A percentile compares a stretch with the other conserved stretches of the same genome.
phyloP scores from a whole-genome alignment of 257 asterid species.

The Przewalskia tangutica region DNA sequence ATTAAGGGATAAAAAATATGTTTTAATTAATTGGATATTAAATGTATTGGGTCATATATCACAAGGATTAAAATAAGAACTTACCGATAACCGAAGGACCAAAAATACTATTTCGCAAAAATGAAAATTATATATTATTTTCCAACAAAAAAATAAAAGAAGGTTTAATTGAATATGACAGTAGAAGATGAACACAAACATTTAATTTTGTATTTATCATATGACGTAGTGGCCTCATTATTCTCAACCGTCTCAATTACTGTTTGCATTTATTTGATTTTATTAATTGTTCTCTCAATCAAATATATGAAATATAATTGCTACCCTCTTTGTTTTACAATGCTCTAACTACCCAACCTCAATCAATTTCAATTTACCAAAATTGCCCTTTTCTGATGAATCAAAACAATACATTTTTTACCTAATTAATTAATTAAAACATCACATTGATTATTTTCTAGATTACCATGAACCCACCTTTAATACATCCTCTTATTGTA shows the following conservation, averaged over 20 bases:
- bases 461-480: neutral
- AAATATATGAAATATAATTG: constrained; percentile 14
- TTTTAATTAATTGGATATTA: too few relatives aligned
- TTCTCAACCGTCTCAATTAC: constrained; percentile 90
- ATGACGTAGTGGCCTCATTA: constrained; percentile 62
- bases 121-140: neutral
- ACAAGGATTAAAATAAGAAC: neutral
- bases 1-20: neutral
- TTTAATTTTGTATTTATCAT: constrained; percentile 66
- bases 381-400: constrained; percentile 10
- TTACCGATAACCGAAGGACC: neutral
- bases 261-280: constrained; percentile 72
- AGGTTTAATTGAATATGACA: neutral
- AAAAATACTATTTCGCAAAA: neutral
- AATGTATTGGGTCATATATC: neutral
- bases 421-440: constrained; percentile 32
- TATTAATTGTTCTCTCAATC: constrained; percentile 58
- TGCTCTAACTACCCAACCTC: constrained; percentile 33
- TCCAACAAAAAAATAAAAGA: neutral
- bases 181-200: constrained; percentile 5
- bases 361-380: constrained; percentile 16
- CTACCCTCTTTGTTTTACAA: constrained; percentile 14
- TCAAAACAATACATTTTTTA: constrained; percentile 18
- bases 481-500: neutral
- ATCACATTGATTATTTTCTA: constrained; percentile 28